Evolutionary conservation across 345 rosid genomes (phyloP).

Genomic region (Sisymbrium irio): DNA sequence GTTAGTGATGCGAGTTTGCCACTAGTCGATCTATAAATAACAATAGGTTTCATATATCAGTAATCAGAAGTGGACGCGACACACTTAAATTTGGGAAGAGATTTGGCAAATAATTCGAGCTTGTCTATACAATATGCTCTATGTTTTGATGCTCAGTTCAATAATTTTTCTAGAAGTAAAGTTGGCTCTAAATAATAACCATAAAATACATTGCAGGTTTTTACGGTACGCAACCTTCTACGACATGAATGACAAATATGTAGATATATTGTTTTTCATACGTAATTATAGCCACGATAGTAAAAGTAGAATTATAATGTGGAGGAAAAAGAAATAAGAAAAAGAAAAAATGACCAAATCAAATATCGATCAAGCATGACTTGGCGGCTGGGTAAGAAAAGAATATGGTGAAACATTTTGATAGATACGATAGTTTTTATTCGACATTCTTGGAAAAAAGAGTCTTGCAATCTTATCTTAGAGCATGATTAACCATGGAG

Average conservation of each 20-base stretch:
- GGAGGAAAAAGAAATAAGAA: not conserved
- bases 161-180: not conserved
- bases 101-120: not conserved
- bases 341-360: not conserved
- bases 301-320: not conserved
- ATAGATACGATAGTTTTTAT: not conserved
- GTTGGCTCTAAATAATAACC: not conserved
- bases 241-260: not conserved
- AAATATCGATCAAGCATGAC: not conserved
- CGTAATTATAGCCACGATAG: not conserved
- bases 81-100: not conserved
- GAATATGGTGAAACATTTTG: not conserved
- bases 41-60: not conserved
- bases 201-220: not conserved
- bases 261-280: not conserved
- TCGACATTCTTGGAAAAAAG: not conserved
- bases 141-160: not conserved
- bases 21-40: not conserved
- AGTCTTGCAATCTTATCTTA: not conserved
- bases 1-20: not conserved
- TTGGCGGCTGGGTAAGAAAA: not conserved
- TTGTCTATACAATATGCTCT: not conserved
- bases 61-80: not conserved
- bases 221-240: not conserved
- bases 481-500: no score